Percentiles rank a stretch among this genome's conserved stretches.
Evolutionary conservation across 1,284 basidiomycete species (phyloP).

Genomic region (Papiliotrema flavescens): DNA sequence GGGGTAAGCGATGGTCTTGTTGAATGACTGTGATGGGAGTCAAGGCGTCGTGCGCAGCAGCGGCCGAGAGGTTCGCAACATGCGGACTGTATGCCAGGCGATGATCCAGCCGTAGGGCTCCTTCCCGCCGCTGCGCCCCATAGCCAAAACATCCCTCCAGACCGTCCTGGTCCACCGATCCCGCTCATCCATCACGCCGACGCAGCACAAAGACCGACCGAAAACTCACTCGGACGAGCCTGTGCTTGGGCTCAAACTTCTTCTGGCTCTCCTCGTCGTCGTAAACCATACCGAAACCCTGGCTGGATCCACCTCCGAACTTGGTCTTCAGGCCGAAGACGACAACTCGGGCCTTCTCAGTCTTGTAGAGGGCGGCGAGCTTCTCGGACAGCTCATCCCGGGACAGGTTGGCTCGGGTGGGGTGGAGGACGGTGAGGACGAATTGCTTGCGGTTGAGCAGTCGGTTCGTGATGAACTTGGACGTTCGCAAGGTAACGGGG

Average conservation of each 20-base stretch:
- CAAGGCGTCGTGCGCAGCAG: no score
- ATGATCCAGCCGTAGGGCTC: no score
- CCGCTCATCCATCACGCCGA: no score
- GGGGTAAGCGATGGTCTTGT: slow-evolving; percentile 16
- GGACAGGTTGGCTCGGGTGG: slow-evolving; percentile 90
- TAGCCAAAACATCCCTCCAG: neutral
- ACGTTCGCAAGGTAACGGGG: slow-evolving; percentile 94
- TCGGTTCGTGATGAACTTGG: slow-evolving; percentile 99
- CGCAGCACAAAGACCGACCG: neutral
- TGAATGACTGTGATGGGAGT: no score
- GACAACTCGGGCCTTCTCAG: slow-evolving; percentile 59
- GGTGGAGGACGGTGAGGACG: slow-evolving; percentile 93
- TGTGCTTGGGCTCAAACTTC: slow-evolving; percentile 96
- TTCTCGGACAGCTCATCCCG: slow-evolving; percentile 91
- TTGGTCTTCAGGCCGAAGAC: slow-evolving; percentile 74
- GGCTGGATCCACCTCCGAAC: slow-evolving; percentile 98
- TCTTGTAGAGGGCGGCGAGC: slow-evolving; percentile 69
- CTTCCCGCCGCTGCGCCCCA: neutral
- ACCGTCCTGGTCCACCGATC: no score
- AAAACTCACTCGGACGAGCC: slow-evolving; percentile 81
- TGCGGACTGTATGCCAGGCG: no score
- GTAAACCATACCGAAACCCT: slow-evolving; percentile 97
- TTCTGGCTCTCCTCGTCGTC: slow-evolving; percentile 92
- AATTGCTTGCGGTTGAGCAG: slow-evolving; percentile 85
- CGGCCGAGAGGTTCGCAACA: no score